Percentiles rank a stretch among this genome's conserved stretches.
Conservation (phyloP, 129 eudicot species). For the Flaveria brownii region DNA sequence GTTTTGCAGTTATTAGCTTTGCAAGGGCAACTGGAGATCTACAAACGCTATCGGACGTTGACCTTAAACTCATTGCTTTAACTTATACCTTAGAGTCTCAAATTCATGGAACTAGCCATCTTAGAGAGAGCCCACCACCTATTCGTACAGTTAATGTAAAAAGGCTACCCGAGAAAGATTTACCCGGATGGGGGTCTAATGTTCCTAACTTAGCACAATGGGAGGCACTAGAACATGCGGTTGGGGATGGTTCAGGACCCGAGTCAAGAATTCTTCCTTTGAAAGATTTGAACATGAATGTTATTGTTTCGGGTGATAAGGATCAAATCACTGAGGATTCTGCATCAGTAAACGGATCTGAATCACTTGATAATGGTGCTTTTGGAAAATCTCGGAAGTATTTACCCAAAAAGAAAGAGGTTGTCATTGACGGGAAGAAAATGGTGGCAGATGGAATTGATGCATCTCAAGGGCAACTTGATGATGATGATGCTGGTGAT, state of each 20-base stretch:
- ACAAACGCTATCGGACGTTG: slow-evolving; percentile 97
- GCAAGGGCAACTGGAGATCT: slow-evolving; percentile 97
- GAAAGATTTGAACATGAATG: slow-evolving; percentile 68
- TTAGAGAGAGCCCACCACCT: slow-evolving; percentile 84
- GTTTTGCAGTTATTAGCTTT: slow-evolving; percentile 63
- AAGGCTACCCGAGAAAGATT: slow-evolving; percentile 88
- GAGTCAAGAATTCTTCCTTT: slow-evolving; percentile 79
- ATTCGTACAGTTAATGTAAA: slow-evolving; percentile 74
- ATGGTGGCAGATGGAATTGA: slow-evolving; percentile 85
- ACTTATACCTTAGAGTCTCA: slow-evolving; percentile 83
- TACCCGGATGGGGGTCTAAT: slow-evolving; percentile 98
- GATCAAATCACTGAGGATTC: slow-evolving; percentile 40
- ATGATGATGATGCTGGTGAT: slow-evolving; percentile 58
- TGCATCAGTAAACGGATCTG: slow-evolving; percentile 49
- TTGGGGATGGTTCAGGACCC: slow-evolving; percentile 47
- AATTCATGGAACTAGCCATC: slow-evolving; percentile 85
- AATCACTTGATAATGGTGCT: slow-evolving; percentile 41
- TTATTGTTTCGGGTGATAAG: slow-evolving; percentile 39
- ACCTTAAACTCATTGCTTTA: slow-evolving; percentile 87
- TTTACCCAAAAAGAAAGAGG: slow-evolving; percentile 63
- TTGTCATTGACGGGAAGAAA: slow-evolving; percentile 72
- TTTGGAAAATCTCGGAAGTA: slow-evolving; percentile 41
- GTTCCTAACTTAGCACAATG: slow-evolving; percentile 92
- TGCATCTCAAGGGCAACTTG: slow-evolving; percentile 81
- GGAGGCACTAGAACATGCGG: slow-evolving; percentile 79